Evolutionary conservation across 192 early-diverging fungal species (phyloP).

Genomic region (Coemansia sp.): DNA sequence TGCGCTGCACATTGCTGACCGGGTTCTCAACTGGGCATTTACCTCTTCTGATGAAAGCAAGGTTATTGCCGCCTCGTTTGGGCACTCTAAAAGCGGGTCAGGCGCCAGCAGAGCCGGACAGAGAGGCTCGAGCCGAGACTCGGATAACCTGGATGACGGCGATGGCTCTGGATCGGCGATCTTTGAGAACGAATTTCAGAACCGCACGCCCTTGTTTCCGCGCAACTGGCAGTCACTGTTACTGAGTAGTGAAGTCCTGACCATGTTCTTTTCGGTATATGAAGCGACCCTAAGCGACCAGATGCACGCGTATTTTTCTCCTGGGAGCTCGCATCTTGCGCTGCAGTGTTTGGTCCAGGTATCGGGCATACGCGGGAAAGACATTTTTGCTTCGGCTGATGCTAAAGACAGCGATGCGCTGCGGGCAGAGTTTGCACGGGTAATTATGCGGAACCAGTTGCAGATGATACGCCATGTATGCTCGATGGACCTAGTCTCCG

Average conservation of each 20-base stretch:
- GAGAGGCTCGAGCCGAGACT: neutral
- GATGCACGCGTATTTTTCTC: slow-evolving; percentile 50
- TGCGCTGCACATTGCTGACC: slow-evolving; percentile 44
- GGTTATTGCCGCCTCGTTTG: slow-evolving; percentile 37
- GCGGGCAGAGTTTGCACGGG: slow-evolving; percentile 37
- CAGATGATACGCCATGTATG: slow-evolving; percentile 48
- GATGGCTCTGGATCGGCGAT: slow-evolving; percentile 22
- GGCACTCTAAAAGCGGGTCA: slow-evolving; percentile 5
- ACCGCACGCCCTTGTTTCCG: slow-evolving; percentile 44
- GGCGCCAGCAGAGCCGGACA: neutral
- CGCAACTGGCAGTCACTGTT: slow-evolving; percentile 39
- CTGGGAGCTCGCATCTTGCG: slow-evolving; percentile 49
- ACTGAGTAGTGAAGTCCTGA: slow-evolving; percentile 35
- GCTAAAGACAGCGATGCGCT: slow-evolving; percentile 22
- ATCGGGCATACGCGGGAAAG: slow-evolving; percentile 46
- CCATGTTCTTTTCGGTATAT: slow-evolving; percentile 48
- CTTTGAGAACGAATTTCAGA: slow-evolving; percentile 26
- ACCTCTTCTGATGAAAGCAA: slow-evolving; percentile 30
- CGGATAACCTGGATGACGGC: slow-evolving; percentile 17
- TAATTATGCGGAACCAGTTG: slow-evolving; percentile 46
- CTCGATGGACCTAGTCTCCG: slow-evolving; percentile 38
- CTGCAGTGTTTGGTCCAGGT: slow-evolving; percentile 50
- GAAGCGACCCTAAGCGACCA: slow-evolving; percentile 47
- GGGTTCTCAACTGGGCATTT: slow-evolving; percentile 39
- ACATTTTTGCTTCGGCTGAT: slow-evolving; percentile 25